Evolutionary conservation across 768 basidiomycete genomes (phyloP).

Genomic region (Trametopsis cervina): DNA sequence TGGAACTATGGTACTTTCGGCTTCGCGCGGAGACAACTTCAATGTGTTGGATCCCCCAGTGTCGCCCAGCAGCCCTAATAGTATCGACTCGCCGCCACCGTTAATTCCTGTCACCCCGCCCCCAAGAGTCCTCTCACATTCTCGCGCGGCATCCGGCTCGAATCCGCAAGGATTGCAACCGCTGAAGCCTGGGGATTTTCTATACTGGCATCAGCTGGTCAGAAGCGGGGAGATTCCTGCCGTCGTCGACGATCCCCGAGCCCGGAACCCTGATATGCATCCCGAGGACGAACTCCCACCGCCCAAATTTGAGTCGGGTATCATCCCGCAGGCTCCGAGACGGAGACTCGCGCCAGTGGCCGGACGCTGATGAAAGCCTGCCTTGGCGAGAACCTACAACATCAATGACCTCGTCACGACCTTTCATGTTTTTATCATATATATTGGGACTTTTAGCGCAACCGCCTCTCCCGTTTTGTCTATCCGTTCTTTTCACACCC

Average conservation of each 20-base stretch:
- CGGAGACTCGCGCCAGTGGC: neutral
- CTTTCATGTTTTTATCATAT: neutral
- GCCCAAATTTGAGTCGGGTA: neutral
- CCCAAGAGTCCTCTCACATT: constrained; percentile 23
- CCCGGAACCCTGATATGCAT: constrained; percentile 25
- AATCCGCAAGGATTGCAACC: constrained; percentile 20
- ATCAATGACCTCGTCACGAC: neutral
- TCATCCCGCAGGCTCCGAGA: neutral
- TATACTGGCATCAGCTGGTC: constrained; percentile 73
- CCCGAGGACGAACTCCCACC: neutral
- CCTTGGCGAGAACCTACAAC: neutral
- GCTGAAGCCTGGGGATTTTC: constrained; percentile 48
- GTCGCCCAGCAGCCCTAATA: constrained; percentile 5
- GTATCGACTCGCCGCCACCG: constrained; percentile 20
- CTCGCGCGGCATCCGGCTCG: constrained; percentile 29
- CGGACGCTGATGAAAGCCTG: neutral
- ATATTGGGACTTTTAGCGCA: no score
- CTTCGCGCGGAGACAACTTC: neutral
- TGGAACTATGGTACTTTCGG: neutral
- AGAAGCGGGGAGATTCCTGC: constrained; percentile 69
- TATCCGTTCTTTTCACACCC: no score
- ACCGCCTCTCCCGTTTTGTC: no score
- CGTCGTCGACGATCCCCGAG: constrained; percentile 54
- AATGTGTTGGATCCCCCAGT: neutral
- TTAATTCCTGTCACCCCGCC: constrained; percentile 17